A percentile compares a stretch with the other conserved stretches of the same genome.
These are phyloP conservation scores for Blastobotrys robertii DNA, from an alignment of 805 yeast species.

Conservation along the genomic window DNA sequence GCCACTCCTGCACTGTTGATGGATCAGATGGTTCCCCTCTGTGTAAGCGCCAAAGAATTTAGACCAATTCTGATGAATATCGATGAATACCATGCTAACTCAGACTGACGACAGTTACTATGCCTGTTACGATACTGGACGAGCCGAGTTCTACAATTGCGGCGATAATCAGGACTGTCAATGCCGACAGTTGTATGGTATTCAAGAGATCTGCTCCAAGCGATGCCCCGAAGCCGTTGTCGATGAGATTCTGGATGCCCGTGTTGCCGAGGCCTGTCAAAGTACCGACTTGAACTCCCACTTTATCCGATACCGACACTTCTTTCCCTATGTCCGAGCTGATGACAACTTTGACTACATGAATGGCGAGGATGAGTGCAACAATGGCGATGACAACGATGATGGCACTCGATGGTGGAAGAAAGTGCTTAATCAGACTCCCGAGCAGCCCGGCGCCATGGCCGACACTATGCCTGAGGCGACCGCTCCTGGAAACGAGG, in stretches of 20 bases:
- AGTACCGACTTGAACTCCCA: not conserved
- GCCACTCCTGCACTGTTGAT: too few species aligned
- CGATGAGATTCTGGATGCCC: not conserved
- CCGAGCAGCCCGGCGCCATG: too few species aligned
- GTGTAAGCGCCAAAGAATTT: too few species aligned
- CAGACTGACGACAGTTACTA: too few species aligned
- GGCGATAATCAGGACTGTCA: not conserved
- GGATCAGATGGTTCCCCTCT: too few species aligned
- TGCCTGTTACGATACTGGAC: too few species aligned
- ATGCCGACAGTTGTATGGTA: constrained; percentile 1
- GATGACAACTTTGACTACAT: not conserved
- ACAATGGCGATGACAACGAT: constrained; percentile 6
- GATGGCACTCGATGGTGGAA: constrained; percentile 4
- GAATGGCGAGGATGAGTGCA: constrained; percentile 3
- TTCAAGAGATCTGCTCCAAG: not conserved
- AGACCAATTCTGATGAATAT: too few species aligned
- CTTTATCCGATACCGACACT: constrained; percentile 1
- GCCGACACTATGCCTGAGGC: too few species aligned
- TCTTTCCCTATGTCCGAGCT: not conserved
- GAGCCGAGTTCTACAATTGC: not conserved
- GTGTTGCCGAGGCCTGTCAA: not conserved
- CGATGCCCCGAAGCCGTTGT: not conserved
- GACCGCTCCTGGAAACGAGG: too few species aligned
- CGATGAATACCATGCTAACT: too few species aligned
- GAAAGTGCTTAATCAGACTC: too few species aligned